These are phyloP conservation scores for Trichoderma breve DNA, from an alignment of 2,329 filamentous ascomycete genomes.

Conservation along the genomic window DNA sequence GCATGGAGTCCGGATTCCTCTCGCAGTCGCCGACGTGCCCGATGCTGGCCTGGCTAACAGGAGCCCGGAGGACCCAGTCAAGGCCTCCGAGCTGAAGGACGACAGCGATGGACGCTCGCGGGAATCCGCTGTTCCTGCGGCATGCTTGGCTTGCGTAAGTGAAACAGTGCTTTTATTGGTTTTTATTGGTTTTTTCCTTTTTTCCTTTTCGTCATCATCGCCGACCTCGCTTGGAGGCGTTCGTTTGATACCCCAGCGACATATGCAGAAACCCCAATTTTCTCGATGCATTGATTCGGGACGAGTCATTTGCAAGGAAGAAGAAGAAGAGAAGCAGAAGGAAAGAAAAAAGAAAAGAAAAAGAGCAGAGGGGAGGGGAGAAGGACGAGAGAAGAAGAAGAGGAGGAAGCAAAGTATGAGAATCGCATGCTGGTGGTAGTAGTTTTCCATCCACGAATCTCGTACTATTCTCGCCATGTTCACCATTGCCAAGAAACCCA, in stretches of 20 bases:
- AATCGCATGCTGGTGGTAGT: background rate
- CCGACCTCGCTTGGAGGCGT: conserved; percentile 6
- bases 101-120: conserved; percentile 24
- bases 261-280: background rate
- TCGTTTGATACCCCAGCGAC: background rate
- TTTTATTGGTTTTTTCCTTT: conserved; percentile 1
- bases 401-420: background rate
- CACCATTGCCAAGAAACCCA: background rate
- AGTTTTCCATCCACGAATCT: background rate
- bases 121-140: conserved; percentile 45
- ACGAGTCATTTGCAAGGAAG: background rate
- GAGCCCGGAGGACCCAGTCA: conserved; percentile 11
- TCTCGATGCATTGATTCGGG: background rate
- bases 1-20: conserved; percentile 10
- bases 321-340: background rate
- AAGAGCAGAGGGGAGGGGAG: background rate
- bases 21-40: conserved; percentile 14
- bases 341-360: background rate
- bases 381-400: background rate
- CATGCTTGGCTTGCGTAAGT: conserved; percentile 57
- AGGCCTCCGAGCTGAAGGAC: conserved; percentile 5
- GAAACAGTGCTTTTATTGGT: background rate
- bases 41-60: conserved; percentile 6
- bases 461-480: background rate
- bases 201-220: background rate